Evolutionary conservation across 2,329 filamentous ascomycete species (phyloP).

Genomic region (Exophiala sideris): DNA sequence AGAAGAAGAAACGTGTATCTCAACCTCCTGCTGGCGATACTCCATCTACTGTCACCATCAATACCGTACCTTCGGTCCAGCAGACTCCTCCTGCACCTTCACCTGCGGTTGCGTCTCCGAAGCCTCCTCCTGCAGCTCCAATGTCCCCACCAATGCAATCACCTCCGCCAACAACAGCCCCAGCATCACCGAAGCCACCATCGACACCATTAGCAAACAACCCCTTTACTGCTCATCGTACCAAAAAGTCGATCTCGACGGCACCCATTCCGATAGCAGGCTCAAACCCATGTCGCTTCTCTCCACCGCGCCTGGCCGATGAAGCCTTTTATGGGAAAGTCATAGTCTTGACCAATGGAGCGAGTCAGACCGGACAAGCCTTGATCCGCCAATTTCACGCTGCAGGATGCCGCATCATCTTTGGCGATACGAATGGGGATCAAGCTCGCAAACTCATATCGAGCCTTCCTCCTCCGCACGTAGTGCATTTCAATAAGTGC

Average conservation of each 20-base stretch:
- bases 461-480: conserved; percentile 16
- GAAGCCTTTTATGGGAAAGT: conserved; percentile 25
- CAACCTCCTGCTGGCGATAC: conserved; percentile 6
- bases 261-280: conserved; percentile 8
- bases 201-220: conserved; percentile 9
- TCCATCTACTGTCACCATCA: conserved; percentile 5
- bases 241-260: conserved; percentile 21
- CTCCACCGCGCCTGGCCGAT: conserved; percentile 16
- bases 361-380: conserved; percentile 46
- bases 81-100: conserved; percentile 2
- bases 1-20: conserved; percentile 24
- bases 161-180: neutral
- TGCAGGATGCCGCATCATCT: conserved; percentile 41
- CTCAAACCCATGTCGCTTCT: conserved; percentile 23
- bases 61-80: conserved; percentile 9
- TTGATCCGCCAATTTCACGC: conserved; percentile 40
- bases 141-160: neutral
- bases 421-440: conserved; percentile 42
- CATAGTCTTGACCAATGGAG: conserved; percentile 26
- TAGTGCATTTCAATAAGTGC: conserved; percentile 36
- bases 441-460: conserved; percentile 27
- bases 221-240: conserved; percentile 15
- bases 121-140: neutral
- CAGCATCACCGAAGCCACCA: conserved; percentile 1
- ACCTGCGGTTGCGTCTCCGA: neutral